Evolutionary conservation across 2,329 filamentous ascomycete species (phyloP).

Genomic region (Tolypocladium nubicola): DNA sequence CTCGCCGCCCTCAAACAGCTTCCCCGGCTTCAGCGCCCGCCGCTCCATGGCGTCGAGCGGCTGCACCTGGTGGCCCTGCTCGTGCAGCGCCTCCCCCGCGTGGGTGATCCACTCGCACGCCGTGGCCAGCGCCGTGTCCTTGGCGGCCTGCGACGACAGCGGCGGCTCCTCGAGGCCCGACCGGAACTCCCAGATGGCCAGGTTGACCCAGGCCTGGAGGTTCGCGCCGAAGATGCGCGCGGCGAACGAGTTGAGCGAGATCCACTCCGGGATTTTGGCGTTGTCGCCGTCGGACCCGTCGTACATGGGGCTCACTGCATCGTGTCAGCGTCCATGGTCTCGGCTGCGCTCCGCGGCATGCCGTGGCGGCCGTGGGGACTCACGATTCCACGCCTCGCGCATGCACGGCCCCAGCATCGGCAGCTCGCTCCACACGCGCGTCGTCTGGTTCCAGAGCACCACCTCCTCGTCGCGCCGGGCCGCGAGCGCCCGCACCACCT

Average conservation of each 20-base stretch:
- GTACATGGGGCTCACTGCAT: slow-evolving; percentile 12
- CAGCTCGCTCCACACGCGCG: slow-evolving; percentile 17
- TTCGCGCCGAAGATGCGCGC: slow-evolving; percentile 17
- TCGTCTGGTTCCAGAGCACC: slow-evolving; percentile 15
- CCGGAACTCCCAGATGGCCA: slow-evolving; percentile 20
- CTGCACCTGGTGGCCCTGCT: slow-evolving; percentile 4
- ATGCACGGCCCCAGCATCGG: slow-evolving; percentile 18
- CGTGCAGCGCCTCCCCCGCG: slow-evolving; percentile 15
- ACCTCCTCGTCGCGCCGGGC: slow-evolving; percentile 11
- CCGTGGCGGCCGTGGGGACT: not conserved
- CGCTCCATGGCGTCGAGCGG: slow-evolving; percentile 11
- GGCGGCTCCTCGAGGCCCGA: slow-evolving; percentile 16
- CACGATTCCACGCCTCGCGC: slow-evolving; percentile 19
- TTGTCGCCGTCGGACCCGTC: slow-evolving; percentile 12
- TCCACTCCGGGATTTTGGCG: slow-evolving; percentile 12
- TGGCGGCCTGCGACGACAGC: slow-evolving; percentile 5
- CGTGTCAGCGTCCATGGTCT: not conserved
- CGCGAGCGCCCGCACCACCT: slow-evolving; percentile 11
- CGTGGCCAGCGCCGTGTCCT: slow-evolving; percentile 11
- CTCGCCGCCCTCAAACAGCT: slow-evolving; percentile 8
- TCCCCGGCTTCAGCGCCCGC: slow-evolving; percentile 10
- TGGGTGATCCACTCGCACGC: slow-evolving; percentile 19
- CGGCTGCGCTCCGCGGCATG: not conserved
- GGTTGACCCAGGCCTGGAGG: slow-evolving; percentile 13
- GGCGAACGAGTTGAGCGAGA: slow-evolving; percentile 21